phyloP scores from a whole-genome alignment of 2,329 filamentous ascomycete species.

The Fusarium luffae region DNA sequence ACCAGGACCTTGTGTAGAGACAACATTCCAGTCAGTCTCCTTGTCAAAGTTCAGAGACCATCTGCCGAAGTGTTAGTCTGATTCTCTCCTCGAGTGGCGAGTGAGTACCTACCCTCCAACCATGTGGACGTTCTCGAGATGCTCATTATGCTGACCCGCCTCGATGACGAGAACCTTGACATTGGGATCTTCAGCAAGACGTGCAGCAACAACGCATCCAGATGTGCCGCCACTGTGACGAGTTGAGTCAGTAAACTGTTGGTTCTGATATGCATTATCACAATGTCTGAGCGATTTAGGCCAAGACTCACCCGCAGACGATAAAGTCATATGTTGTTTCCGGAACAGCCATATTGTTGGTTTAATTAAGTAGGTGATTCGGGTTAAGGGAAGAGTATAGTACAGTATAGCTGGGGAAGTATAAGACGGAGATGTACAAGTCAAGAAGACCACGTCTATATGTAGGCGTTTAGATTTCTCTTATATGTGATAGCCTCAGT shows the following conservation, averaged over 20 bases:
- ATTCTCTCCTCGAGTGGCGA: too few species aligned
- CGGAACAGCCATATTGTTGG: constrained; percentile 31
- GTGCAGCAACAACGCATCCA: constrained; percentile 52
- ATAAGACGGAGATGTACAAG: background rate
- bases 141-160: constrained; percentile 53
- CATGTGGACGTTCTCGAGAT: constrained; percentile 63
- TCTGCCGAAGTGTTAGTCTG: constrained; percentile 22
- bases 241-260: constrained; percentile 1
- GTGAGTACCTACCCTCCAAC: constrained; percentile 55
- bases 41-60: constrained; percentile 60
- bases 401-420: background rate
- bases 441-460: background rate
- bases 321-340: constrained; percentile 49
- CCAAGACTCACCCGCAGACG: constrained; percentile 48
- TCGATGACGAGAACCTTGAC: constrained; percentile 51
- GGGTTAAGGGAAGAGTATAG: background rate
- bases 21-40: constrained; percentile 64
- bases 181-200: constrained; percentile 51
- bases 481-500: constrained; percentile 15
- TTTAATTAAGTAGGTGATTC: background rate
- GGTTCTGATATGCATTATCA: background rate
- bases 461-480: constrained; percentile 1
- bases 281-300: background rate
- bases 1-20: constrained; percentile 53
- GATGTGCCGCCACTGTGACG: constrained; percentile 50